Evolutionary conservation across 164 flowering plant species (phyloP).

Genomic region (Aristolochia contorta): DNA sequence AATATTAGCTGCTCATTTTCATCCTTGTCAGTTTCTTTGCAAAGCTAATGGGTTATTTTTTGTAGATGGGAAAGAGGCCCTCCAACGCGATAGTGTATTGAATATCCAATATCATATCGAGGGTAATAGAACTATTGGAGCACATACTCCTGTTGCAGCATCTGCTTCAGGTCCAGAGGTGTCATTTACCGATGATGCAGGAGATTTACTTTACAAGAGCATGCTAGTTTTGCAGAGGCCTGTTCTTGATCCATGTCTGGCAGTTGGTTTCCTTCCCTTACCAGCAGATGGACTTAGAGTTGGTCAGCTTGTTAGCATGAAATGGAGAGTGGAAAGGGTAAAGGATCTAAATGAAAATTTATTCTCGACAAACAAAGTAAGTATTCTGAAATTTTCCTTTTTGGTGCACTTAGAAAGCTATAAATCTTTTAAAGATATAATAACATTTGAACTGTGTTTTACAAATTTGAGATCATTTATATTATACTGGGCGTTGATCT

Average conservation of each 20-base stretch:
- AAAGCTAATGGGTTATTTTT: neutral
- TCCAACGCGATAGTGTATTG: conserved; percentile 46
- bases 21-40: neutral
- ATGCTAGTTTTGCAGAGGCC: conserved; percentile 73
- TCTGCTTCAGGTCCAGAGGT: conserved; percentile 18
- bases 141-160: conserved; percentile 56
- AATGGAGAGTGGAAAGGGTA: conserved; percentile 90
- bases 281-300: conserved; percentile 77
- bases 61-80: conserved; percentile 41
- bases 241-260: conserved; percentile 80
- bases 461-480: no score
- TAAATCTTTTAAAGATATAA: no score
- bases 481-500: no score
- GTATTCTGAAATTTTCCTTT: conserved; percentile 12
- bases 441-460: no score
- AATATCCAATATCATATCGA: conserved; percentile 63
- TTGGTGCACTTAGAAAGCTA: neutral
- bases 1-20: neutral
- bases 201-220: conserved; percentile 58
- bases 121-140: conserved; percentile 72
- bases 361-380: conserved; percentile 40
- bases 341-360: conserved; percentile 43
- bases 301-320: conserved; percentile 78
- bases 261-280: conserved; percentile 96
- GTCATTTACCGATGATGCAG: conserved; percentile 8